Base-by-base conservation (phyloP, 2,329 filamentous ascomycete genomes). In the Aspergillus sp. region DNA sequence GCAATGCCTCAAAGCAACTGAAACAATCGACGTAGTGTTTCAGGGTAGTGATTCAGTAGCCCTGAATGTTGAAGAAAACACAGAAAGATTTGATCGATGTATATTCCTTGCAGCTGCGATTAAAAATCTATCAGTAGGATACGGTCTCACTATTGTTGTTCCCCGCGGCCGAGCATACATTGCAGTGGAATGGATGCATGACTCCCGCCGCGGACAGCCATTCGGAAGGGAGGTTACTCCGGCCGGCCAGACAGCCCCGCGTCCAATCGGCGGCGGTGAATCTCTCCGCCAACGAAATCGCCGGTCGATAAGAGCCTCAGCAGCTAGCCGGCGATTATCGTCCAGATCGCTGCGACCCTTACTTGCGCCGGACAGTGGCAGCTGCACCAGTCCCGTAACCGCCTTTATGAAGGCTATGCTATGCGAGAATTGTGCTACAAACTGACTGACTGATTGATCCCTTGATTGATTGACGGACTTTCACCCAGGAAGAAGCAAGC, bases 221-320 rank as follows among this genome's bases (percentile, higher is more conserved):
- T 43, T 49, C 68, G 69, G 68, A 66, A 38, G 19, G 62, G 59
- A 4, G n/a, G 48, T 68, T 67, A n/a, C 8, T 38, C 69, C 69
- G 66, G 30, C 58, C 63, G 62, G 25, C 32, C 38, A 38, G 48
- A 51, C n/a, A 60, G 60, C 58, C 60, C 62, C 62, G 60, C 61
- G 61, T 56, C 66, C 66, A 68, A 67, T 68, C 57, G 58, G 59
- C 51, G 58, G 28, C 15, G 51, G 28, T 48, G 13, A 57, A 61
- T 55, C 60, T 65, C 58, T 60, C 63, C 65, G 57, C 62, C 61
- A 58, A 63, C 58, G 25, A 56, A 55, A 50, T 48, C 30, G 43
- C 51, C 54, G 45, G 47, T 49, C 56, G 67, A 67, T 67, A 64
- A 66, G 62, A 55, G 58, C 52, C 53, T 55, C 53, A 55, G 28